Percentiles rank a stretch among this genome's conserved stretches.
These are phyloP conservation scores for Aspergillus texensis DNA, from an alignment of 2,329 filamentous ascomycete genomes.

Conservation along the genomic window DNA sequence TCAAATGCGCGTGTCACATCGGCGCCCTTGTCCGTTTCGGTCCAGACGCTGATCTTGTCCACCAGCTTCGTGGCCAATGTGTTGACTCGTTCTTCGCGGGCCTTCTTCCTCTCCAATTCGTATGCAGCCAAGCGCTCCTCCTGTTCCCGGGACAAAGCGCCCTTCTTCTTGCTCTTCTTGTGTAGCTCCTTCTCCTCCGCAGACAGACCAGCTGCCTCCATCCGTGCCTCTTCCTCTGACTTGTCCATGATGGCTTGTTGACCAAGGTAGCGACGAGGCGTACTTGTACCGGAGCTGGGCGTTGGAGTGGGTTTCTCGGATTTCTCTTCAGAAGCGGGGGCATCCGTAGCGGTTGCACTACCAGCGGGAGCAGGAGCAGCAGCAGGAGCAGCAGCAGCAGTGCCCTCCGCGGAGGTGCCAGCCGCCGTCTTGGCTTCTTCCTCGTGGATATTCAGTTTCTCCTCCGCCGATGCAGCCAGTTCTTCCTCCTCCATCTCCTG, in stretches of 20 bases:
- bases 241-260: slow-evolving; percentile 87
- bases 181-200: slow-evolving; percentile 75
- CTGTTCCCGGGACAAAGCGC: slow-evolving; percentile 84
- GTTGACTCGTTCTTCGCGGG: slow-evolving; percentile 87
- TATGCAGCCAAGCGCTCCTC: slow-evolving; percentile 86
- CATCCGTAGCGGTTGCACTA: slow-evolving; percentile 40
- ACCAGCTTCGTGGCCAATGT: slow-evolving; percentile 82
- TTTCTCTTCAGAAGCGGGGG: slow-evolving; percentile 29
- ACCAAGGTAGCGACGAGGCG: slow-evolving; percentile 63
- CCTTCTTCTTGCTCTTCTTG: slow-evolving; percentile 88
- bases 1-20: slow-evolving; percentile 89
- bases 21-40: slow-evolving; percentile 85
- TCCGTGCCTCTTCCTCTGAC: slow-evolving; percentile 74
- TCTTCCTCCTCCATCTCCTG: slow-evolving; percentile 73
- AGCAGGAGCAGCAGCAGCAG: slow-evolving; percentile 21
- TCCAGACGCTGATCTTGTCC: slow-evolving; percentile 91
- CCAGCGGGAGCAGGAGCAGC: slow-evolving; percentile 51
- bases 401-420: slow-evolving; percentile 25
- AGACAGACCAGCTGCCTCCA: slow-evolving; percentile 66
- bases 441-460: slow-evolving; percentile 51
- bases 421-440: slow-evolving; percentile 49
- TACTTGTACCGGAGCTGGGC: slow-evolving; percentile 45
- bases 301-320: slow-evolving; percentile 30
- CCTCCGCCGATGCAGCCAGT: slow-evolving; percentile 56
- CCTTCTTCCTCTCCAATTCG: slow-evolving; percentile 79